phyloP scores from a whole-genome alignment of 371 early-diverging fungal species.

The Mortierella sp. region DNA sequence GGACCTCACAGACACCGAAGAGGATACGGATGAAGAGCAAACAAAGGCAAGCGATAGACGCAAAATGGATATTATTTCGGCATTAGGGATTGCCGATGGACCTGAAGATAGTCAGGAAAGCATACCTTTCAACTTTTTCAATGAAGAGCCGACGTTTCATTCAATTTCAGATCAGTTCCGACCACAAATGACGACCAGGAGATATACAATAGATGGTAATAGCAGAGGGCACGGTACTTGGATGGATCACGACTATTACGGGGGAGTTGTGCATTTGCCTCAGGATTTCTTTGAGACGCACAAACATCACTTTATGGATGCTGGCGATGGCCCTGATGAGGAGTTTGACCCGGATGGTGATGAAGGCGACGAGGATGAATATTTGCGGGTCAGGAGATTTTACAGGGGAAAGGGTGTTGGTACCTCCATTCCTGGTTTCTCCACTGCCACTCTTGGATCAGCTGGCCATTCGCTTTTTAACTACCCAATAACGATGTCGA shows the following conservation, averaged over 20 bases:
- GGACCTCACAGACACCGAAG: constrained; percentile 1
- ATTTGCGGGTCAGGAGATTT: neutral
- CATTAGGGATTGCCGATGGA: constrained; percentile 26
- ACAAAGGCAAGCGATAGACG: constrained; percentile 1
- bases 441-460: neutral
- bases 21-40: constrained; percentile 15
- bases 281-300: constrained; percentile 24
- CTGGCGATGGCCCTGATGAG: constrained; percentile 4
- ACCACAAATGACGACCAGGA: neutral
- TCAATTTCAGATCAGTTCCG: constrained; percentile 1
- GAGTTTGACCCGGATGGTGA: constrained; percentile 1
- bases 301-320: neutral
- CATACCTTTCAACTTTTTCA: constrained; percentile 24
- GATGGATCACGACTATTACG: constrained; percentile 23
- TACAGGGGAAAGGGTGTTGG: constrained; percentile 4
- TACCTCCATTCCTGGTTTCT: neutral
- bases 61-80: constrained; percentile 35
- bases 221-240: constrained; percentile 1
- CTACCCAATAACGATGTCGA: constrained; percentile 4
- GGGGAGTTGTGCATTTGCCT: constrained; percentile 17
- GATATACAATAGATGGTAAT: constrained; percentile 22
- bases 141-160: constrained; percentile 25
- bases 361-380: constrained; percentile 11
- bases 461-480: constrained; percentile 1
- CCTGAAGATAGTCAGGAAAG: constrained; percentile 10